These are phyloP conservation scores for Borovskyia barvae DNA, from an alignment of 208 protist genomes.

Conservation along the genomic window DNA sequence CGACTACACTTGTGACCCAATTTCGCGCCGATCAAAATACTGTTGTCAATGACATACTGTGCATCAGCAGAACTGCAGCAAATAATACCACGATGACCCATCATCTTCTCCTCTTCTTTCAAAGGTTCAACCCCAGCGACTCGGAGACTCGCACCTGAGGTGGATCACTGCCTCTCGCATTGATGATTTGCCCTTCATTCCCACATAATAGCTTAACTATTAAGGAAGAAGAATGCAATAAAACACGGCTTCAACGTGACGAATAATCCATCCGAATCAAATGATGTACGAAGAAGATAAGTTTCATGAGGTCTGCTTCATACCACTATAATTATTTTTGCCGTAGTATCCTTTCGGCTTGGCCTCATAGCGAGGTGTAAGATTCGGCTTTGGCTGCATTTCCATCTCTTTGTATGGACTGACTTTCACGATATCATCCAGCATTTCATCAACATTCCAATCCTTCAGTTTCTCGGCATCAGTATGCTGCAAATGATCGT, in stretches of 20 bases:
- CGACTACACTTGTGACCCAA: background rate
- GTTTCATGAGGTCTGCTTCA: slow-evolving; percentile 53
- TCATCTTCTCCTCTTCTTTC: background rate
- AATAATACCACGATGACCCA: background rate
- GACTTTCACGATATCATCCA: slow-evolving; percentile 27
- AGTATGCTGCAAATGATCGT: slow-evolving; percentile 64
- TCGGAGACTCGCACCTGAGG: too few species aligned
- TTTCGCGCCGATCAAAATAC: background rate
- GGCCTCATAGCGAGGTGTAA: slow-evolving; percentile 80
- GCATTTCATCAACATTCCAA: slow-evolving; percentile 88
- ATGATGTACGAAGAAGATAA: slow-evolving; percentile 1
- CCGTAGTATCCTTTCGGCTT: slow-evolving; percentile 71
- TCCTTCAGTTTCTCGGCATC: slow-evolving; percentile 58
- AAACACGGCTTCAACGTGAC: too few species aligned
- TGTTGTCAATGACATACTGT: too few species aligned
- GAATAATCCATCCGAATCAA: too few species aligned
- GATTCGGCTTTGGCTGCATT: slow-evolving; percentile 68
- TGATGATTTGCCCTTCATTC: too few species aligned
- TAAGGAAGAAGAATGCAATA: too few species aligned
- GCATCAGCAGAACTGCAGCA: too few species aligned
- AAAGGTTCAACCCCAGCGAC: too few species aligned
- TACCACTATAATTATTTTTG: slow-evolving; percentile 81
- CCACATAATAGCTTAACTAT: too few species aligned
- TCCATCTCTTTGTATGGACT: slow-evolving; percentile 89
- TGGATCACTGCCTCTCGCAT: too few species aligned